A percentile compares a stretch with the other conserved stretches of the same genome.
phyloP scores from a whole-genome alignment of 2,329 filamentous ascomycete genomes.

The Pseudogymnoascus pannorum region DNA sequence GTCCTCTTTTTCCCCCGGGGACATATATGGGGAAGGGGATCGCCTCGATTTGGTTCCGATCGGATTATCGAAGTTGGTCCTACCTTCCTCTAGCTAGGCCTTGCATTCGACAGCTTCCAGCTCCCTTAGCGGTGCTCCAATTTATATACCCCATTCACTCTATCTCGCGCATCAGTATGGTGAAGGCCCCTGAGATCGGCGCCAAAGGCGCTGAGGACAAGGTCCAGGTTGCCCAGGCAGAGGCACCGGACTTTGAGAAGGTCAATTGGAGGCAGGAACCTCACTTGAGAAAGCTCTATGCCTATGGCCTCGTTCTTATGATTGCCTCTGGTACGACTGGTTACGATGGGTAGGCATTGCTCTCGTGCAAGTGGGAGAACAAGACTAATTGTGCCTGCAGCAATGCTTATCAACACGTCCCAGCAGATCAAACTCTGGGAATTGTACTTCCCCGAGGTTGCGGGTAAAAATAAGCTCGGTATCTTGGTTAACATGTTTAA shows the following conservation, averaged over 20 bases:
- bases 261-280: conserved; percentile 51
- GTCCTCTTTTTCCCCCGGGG: not conserved
- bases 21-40: not conserved
- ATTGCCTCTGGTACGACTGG: conserved; percentile 55
- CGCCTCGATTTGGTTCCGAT: not conserved
- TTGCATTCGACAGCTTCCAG: not conserved
- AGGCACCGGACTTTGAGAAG: conserved; percentile 44
- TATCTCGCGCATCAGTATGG: not conserved
- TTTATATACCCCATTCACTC: not conserved
- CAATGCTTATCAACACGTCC: conserved; percentile 49
- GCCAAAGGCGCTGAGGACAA: conserved; percentile 23
- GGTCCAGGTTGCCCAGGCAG: conserved; percentile 35
- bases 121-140: not conserved
- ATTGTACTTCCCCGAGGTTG: conserved; percentile 39
- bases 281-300: conserved; percentile 49
- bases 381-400: conserved; percentile 17
- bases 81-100: not conserved
- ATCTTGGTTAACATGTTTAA: conserved; percentile 39
- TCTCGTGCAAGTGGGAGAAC: not conserved
- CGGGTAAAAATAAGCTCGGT: conserved; percentile 37
- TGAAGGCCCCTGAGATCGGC: not conserved
- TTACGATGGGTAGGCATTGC: conserved; percentile 44
- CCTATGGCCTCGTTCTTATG: conserved; percentile 45
- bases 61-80: not conserved
- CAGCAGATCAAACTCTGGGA: conserved; percentile 50